A percentile compares a stretch with the other conserved stretches of the same genome.
Conservation (phyloP, 2,329 filamentous ascomycete genomes). For the Neonectria sp. region DNA sequence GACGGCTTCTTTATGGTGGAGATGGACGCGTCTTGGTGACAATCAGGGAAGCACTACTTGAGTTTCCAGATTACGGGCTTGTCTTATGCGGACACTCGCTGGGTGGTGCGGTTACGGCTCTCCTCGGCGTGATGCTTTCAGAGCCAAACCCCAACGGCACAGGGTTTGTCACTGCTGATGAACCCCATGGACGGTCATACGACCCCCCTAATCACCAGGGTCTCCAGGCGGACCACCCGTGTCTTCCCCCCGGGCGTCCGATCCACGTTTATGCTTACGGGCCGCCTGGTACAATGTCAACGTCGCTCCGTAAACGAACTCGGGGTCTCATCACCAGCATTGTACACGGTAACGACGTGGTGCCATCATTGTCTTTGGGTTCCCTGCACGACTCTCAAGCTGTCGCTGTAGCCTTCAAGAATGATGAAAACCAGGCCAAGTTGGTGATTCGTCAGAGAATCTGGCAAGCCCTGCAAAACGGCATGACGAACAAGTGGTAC, state of each 20-base stretch:
- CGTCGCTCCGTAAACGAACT: conserved; percentile 78
- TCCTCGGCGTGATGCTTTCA: conserved; percentile 80
- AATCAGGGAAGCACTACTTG: conserved; percentile 75
- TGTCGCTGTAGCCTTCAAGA: conserved; percentile 80
- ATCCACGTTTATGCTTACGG: conserved; percentile 88
- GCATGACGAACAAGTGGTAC: conserved; percentile 74
- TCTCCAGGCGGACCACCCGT: conserved; percentile 55
- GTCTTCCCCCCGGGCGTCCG: conserved; percentile 76
- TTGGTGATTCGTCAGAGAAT: conserved; percentile 77
- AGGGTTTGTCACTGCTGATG: conserved; percentile 74
- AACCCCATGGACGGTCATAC: conserved; percentile 61
- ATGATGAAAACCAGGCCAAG: conserved; percentile 77
- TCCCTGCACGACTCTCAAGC: conserved; percentile 83
- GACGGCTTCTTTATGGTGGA: conserved; percentile 76
- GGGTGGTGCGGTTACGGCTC: conserved; percentile 78
- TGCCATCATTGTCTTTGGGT: conserved; percentile 81
- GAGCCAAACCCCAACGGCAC: conserved; percentile 70
- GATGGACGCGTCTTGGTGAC: conserved; percentile 78
- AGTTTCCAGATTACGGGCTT: conserved; percentile 78
- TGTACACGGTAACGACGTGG: conserved; percentile 80
- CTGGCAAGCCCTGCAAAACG: conserved; percentile 75
- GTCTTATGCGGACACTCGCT: conserved; percentile 80
- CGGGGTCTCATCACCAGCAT: conserved; percentile 82
- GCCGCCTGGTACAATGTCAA: conserved; percentile 80
- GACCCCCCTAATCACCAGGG: conserved; percentile 49